A percentile compares a stretch with the other conserved stretches of the same genome.
Evolutionary conservation across 2,329 filamentous ascomycete genomes (phyloP).

Genomic region (Exophiala xenobiotica): DNA sequence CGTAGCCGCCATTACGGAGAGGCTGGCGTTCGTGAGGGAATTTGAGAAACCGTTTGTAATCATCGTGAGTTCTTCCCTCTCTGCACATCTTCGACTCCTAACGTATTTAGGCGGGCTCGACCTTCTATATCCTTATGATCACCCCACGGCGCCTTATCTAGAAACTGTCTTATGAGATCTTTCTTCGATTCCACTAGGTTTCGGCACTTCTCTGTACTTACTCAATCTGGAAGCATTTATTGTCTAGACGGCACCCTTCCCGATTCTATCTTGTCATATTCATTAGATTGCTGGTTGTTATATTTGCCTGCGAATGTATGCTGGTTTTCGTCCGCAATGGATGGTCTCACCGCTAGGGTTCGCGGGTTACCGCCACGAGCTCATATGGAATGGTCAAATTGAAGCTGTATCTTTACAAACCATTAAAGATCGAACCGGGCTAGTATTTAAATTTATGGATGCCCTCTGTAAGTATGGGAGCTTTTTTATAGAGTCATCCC

Average conservation of each 20-base stretch:
- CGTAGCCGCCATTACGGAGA: neutral
- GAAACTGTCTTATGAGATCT: slow-evolving; percentile 4
- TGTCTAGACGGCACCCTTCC: neutral
- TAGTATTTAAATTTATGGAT: slow-evolving; percentile 27
- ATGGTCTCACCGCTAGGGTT: neutral
- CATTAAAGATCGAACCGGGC: slow-evolving; percentile 19
- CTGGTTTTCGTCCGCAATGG: neutral
- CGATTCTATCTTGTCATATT: slow-evolving; percentile 1
- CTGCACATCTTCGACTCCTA: neutral
- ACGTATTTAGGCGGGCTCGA: neutral
- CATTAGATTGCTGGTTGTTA: neutral
- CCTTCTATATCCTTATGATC: neutral
- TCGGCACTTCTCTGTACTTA: neutral
- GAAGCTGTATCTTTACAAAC: slow-evolving; percentile 4
- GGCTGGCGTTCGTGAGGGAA: neutral
- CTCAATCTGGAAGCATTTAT: slow-evolving; percentile 1
- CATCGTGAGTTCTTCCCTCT: neutral
- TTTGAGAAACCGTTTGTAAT: neutral
- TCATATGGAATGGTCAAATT: neutral
- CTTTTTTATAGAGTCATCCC: slow-evolving; percentile 29
- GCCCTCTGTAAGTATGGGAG: slow-evolving; percentile 19
- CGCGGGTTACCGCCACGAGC: slow-evolving; percentile 1
- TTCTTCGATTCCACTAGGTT: neutral
- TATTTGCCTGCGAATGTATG: neutral
- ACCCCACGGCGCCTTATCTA: neutral